A percentile compares a stretch with the other conserved stretches of the same genome.
Conservation (phyloP, 139 green algal genomes). For the Coccomyxa sp. region DNA sequence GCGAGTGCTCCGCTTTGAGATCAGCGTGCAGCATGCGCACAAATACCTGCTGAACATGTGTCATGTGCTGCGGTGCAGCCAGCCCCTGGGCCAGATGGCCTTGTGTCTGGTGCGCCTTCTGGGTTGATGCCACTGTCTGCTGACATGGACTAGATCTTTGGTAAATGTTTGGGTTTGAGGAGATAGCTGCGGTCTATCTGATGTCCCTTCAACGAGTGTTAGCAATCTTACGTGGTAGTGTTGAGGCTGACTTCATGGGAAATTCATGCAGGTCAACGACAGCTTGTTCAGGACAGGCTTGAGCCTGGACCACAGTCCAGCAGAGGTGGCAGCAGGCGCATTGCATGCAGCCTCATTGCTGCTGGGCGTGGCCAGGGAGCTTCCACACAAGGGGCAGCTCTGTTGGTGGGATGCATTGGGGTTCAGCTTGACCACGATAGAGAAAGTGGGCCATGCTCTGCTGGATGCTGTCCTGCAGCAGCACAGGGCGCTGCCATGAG, state of each 20-base stretch:
- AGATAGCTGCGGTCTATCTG: too few species aligned
- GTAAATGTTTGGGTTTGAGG: too few species aligned
- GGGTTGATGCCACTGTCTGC: neutral
- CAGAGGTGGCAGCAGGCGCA: conserved; percentile 15
- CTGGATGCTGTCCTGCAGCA: neutral
- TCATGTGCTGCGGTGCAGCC: neutral
- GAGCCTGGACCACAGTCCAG: neutral
- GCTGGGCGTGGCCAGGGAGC: neutral
- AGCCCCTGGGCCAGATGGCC: neutral
- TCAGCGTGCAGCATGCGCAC: conserved; percentile 27
- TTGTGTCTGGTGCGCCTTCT: conserved; percentile 6
- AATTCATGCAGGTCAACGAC: conserved; percentile 11
- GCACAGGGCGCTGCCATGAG: neutral
- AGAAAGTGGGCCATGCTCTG: neutral
- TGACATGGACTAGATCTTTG: neutral
- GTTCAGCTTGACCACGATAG: neutral
- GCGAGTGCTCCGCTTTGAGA: conserved; percentile 3
- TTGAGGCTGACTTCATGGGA: neutral
- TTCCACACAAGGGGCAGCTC: neutral
- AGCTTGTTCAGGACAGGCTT: conserved; percentile 2
- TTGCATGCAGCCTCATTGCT: conserved; percentile 10
- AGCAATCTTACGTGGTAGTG: neutral
- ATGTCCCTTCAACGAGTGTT: neutral
- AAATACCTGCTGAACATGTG: conserved; percentile 22
- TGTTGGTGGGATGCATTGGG: conserved; percentile 8